Percentiles rank a stretch among this genome's conserved stretches.
Evolutionary conservation across 306 rosid species (phyloP).

Genomic region (Biancaea sappan): DNA sequence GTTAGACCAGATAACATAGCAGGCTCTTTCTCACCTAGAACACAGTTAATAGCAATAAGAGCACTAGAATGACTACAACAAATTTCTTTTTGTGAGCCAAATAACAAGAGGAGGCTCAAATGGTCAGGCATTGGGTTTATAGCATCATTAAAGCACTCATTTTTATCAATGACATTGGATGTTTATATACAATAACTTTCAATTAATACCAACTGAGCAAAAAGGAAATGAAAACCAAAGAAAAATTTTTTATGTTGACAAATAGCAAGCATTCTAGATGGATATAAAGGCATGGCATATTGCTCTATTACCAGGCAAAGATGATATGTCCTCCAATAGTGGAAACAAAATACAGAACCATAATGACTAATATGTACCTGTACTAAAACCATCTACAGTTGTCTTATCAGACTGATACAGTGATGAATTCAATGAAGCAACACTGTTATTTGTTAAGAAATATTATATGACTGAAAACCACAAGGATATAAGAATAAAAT

Average conservation of each 20-base stretch:
- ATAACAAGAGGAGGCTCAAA: slow-evolving; percentile 10
- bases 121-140: background rate
- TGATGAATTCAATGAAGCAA: background rate
- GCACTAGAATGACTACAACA: background rate
- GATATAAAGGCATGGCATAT: background rate
- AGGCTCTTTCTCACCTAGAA: slow-evolving; percentile 9
- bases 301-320: background rate
- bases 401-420: background rate
- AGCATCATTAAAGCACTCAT: background rate
- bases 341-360: slow-evolving; percentile 23
- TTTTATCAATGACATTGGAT: background rate
- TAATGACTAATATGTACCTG: background rate
- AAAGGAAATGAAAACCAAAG: background rate
- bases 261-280: background rate
- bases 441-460: background rate
- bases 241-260: background rate
- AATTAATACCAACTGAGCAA: background rate
- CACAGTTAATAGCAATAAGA: slow-evolving; percentile 3
- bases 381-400: background rate
- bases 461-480: background rate
- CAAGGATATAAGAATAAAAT: slow-evolving; percentile 1
- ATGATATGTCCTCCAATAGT: slow-evolving; percentile 16
- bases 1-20: slow-evolving; percentile 27
- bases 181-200: background rate
- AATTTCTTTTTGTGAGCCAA: background rate